Base-by-base conservation (phyloP, 345 rosid genomes). In the Eucalyptus cloeziana region DNA sequence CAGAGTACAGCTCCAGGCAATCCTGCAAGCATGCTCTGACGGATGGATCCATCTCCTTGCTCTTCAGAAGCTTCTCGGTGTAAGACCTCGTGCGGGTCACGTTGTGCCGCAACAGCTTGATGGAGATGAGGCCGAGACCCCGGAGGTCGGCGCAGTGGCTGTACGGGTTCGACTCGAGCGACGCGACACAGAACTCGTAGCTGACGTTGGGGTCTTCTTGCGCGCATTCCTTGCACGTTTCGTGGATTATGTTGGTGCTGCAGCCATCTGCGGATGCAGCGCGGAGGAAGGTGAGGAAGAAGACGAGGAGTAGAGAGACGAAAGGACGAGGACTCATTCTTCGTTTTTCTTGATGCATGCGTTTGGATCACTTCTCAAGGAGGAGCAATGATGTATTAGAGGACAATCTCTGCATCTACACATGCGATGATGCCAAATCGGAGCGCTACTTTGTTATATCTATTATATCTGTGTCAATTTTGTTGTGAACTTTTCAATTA, bases 1-100 rank as follows among this genome's bases (percentile, higher is more conserved):
- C 94, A 3, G 96, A 92, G 87, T 95, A 96, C 30, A 96, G 93
- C 22, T 92, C 92, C 22, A 90, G 80, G 91, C 98, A 95, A 71
- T 95, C 96, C 3, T 85, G 9, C 69, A 96, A 86, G 87, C 96
- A 89, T 4, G 91, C 86, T 52, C 87, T 87, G 3, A 88, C 10
- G 50, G 56, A 91, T 2, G 93, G 93, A 25, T 93, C 94, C 88
- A 69, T 15, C 85, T 86, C 90, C 62, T 90, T 92, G 88, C 90
- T 88, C 91, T 87, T 87, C 86, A 94, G 49, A 24, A 94, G 93
- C 45, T 88, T 52, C 89, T 91, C 89, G 19, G 93, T 33, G 88
- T 90, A 87, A 15, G 89, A 69, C 88, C 88, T 91, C 2, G 96
- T 90, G 64, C 37, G 64, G 1, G 98, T 95, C 45, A 92, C 81